Evolutionary conservation across 1,139 yeast species (phyloP).

Genomic region (Hyphopichia burtonii): DNA sequence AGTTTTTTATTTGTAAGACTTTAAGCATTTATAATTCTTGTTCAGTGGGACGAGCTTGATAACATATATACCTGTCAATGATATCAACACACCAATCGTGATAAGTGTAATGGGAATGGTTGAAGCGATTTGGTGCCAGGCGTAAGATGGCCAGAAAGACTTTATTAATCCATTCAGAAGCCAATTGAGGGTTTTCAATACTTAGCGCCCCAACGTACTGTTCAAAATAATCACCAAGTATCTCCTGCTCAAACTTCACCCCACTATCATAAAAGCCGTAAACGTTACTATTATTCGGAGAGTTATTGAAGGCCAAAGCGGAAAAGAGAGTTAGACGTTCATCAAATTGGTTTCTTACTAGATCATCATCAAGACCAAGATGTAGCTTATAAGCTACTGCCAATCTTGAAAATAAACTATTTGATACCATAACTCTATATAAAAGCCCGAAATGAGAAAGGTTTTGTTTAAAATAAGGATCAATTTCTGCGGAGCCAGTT

Average conservation of each 20-base stretch:
- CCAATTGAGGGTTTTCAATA: slow-evolving; percentile 38
- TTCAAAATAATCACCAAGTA: slow-evolving; percentile 46
- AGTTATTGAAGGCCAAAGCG: neutral
- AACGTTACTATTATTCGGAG: neutral
- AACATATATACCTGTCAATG: slow-evolving; percentile 15
- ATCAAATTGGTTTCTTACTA: slow-evolving; percentile 15
- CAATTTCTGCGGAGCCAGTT: neutral
- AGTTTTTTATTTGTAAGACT: no score
- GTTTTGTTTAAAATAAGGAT: neutral
- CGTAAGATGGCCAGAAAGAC: slow-evolving; percentile 19
- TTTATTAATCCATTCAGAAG: slow-evolving; percentile 33
- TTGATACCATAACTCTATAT: slow-evolving; percentile 8
- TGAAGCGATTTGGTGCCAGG: neutral
- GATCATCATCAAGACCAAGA: slow-evolving; percentile 32
- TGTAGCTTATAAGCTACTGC: slow-evolving; percentile 39
- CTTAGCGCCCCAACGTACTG: slow-evolving; percentile 46
- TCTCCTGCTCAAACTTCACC: slow-evolving; percentile 41
- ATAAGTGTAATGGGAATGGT: neutral
- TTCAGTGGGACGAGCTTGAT: neutral
- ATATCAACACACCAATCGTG: slow-evolving; percentile 26
- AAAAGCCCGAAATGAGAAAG: neutral
- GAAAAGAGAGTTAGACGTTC: neutral
- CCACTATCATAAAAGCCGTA: slow-evolving; percentile 14
- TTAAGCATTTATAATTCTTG: no score
- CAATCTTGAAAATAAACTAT: slow-evolving; percentile 38